Conservation (phyloP, 768 basidiomycete genomes). For the Tylopilus rubrobrunneus region DNA sequence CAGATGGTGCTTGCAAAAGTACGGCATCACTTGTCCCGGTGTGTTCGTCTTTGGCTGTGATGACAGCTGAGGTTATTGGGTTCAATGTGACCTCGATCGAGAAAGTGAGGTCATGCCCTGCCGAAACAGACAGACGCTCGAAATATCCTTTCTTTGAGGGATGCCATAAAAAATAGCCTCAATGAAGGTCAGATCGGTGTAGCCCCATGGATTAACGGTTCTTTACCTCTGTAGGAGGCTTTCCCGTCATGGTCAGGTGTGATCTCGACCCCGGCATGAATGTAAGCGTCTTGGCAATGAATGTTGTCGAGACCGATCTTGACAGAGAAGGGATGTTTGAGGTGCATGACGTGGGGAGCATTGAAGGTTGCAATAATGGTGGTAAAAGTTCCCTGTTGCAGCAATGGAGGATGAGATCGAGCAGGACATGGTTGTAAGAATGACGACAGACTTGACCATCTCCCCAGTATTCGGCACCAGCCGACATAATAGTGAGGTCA, state of each 20-base stretch:
- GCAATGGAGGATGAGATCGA: not conserved
- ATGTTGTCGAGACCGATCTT: not conserved
- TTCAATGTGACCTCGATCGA: too few relatives aligned
- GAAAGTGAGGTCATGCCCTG: not conserved
- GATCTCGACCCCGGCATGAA: not conserved
- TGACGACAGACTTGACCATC: not conserved
- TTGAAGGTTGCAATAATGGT: not conserved
- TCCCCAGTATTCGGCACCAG: not conserved
- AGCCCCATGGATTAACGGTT: too few relatives aligned
- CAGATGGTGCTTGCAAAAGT: not conserved
- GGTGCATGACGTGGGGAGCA: too few relatives aligned
- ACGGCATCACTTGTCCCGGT: not conserved
- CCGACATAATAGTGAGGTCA: not conserved
- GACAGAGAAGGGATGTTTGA: not conserved
- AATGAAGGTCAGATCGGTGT: not conserved
- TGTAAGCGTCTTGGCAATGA: not conserved
- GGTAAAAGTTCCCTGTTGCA: not conserved
- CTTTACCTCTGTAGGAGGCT: constrained; percentile 1
- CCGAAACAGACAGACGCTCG: not conserved
- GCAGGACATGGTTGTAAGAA: not conserved
- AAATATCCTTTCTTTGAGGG: not conserved
- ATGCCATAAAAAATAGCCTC: constrained; percentile 13
- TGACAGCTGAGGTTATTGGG: too few relatives aligned
- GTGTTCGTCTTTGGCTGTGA: not conserved
- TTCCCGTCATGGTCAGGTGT: not conserved